Evolutionary conservation across 192 early-diverging fungal species (phyloP), one percentile per base, ranked within the genome.

Genomic region (Coemansia sp.): DNA sequence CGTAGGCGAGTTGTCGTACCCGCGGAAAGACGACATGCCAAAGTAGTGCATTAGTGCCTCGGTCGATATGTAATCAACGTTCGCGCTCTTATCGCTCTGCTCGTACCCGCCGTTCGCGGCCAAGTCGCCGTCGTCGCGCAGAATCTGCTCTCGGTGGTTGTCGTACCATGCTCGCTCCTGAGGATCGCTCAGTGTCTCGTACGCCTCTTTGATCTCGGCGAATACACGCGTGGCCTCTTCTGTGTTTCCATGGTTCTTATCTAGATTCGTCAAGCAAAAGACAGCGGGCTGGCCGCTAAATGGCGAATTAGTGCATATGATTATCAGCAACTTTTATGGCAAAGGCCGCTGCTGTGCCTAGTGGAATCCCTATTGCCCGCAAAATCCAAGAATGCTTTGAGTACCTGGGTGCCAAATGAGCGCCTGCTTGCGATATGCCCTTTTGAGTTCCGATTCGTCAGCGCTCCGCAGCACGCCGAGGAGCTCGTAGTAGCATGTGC

Each of bases 91-190:
- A 13, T 54, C 61, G 45, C 67, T 56, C 33, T 77, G 64, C 8
- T 59, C 63, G 53, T 82, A 58, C 30, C 80, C 82, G 5, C 18
- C 48, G 8, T 19, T 19, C 2, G 59, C 84, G 56, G 68, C 56
- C 11, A 26, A 23, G 23, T 42, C 35, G 36, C 76, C 81, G 64
- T 87, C 85, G 49, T 88, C 92, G 32, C 91, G 85, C 46, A 96
- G 76, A 63, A 98, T 98, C 35, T 87, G 85, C 58, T 95, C 92
- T 50, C 93, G 78, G 66, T 96, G 94, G 42, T 85, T 82, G 69
- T 97, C 94, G 66, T 92, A 91, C 95, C 94, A 98, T 10, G 89
- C 77, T n/a, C 93, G 88, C 75, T 98, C 94, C 37, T 95, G 87
- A 13, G 86, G 85, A 75, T 99, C 93, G 32, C 83, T 90, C 29